These are phyloP conservation scores for Glycine tomentella DNA, from an alignment of 306 rosid species.

Conservation along the genomic window DNA sequence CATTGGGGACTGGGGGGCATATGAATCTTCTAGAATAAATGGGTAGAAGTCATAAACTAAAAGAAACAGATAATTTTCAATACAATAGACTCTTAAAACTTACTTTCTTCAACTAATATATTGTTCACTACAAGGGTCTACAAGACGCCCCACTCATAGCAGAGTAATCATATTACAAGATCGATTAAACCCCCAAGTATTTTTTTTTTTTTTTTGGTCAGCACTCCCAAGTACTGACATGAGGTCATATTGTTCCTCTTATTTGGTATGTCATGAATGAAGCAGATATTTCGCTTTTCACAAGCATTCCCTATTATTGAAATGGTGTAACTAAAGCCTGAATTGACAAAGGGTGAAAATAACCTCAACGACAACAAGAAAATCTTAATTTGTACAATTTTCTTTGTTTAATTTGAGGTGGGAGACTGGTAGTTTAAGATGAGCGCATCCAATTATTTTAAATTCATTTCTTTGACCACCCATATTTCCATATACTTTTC, in stretches of 20 bases:
- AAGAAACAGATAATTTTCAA: background rate
- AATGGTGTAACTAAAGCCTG: background rate
- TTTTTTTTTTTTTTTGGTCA: too few relatives aligned
- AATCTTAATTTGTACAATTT: background rate
- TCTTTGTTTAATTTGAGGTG: background rate
- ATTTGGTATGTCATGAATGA: constrained; percentile 14
- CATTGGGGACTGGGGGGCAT: constrained; percentile 15
- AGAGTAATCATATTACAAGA: background rate
- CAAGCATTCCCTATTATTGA: background rate
- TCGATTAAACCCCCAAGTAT: background rate
- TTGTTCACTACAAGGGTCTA: constrained; percentile 13
- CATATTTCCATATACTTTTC: background rate
- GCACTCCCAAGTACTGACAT: background rate
- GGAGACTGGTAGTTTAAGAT: background rate
- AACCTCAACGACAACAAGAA: constrained; percentile 2
- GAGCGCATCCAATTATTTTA: background rate
- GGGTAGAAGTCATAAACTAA: constrained; percentile 1
- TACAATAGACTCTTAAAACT: background rate
- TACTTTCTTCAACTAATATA: background rate
- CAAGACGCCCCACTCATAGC: background rate
- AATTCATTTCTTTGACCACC: background rate
- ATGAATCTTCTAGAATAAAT: background rate
- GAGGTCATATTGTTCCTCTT: background rate
- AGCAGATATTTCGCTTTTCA: background rate
- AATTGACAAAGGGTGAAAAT: background rate